These are phyloP conservation scores for Hypoxylon sp. DNA, from an alignment of 2,329 filamentous ascomycete genomes.

Conservation along the genomic window DNA sequence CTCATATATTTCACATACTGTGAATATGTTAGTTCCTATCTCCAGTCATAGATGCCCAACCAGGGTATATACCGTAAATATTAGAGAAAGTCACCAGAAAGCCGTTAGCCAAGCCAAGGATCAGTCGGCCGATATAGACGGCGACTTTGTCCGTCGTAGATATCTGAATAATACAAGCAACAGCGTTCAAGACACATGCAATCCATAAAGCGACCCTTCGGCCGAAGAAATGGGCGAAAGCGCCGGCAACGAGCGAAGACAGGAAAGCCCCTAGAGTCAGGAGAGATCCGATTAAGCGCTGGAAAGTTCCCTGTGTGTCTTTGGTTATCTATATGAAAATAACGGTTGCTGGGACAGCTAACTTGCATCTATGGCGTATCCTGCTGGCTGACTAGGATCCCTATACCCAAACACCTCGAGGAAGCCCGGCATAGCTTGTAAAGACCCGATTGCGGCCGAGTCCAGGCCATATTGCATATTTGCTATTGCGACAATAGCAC, in stretches of 20 bases:
- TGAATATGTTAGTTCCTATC: conserved; percentile 18
- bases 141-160: conserved; percentile 58
- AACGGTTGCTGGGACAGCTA: not conserved
- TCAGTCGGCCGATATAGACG: conserved; percentile 63
- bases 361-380: conserved; percentile 61
- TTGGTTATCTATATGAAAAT: conserved; percentile 48
- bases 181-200: conserved; percentile 62
- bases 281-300: conserved; percentile 67
- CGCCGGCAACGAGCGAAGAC: conserved; percentile 63
- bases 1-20: conserved; percentile 29
- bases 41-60: not conserved
- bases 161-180: conserved; percentile 63
- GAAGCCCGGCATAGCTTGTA: conserved; percentile 68
- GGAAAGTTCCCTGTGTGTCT: conserved; percentile 61
- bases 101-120: conserved; percentile 61
- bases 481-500: conserved; percentile 62
- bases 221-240: conserved; percentile 64
- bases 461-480: conserved; percentile 69
- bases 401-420: conserved; percentile 65
- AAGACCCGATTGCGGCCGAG: conserved; percentile 61
- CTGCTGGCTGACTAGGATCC: conserved; percentile 55
- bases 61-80: conserved; percentile 55
- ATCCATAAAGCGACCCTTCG: conserved; percentile 63
- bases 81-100: conserved; percentile 63
- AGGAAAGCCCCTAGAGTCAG: conserved; percentile 66